phyloP scores from a whole-genome alignment of 495 filamentous ascomycete genomes.

The Penicillium macrosclerotiorum region DNA sequence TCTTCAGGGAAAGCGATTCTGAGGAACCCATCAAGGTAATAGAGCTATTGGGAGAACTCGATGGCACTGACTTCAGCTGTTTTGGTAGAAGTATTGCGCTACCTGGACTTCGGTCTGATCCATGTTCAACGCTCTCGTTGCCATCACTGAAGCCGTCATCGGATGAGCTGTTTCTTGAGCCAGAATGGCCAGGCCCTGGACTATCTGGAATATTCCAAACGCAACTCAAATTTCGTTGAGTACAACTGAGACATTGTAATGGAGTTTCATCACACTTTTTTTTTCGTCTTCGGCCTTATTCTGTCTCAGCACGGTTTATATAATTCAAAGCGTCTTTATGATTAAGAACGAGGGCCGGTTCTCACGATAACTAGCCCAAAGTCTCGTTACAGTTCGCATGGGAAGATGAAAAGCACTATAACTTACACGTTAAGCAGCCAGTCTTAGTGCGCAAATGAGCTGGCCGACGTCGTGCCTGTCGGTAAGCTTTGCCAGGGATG shows the following conservation, averaged over 20 bases:
- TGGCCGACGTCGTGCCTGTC: slow-evolving; percentile 19
- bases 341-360: too few species aligned
- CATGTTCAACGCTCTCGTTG: background rate
- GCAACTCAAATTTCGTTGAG: slow-evolving; percentile 8
- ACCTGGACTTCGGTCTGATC: too few species aligned
- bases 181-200: background rate
- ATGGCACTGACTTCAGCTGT: too few species aligned
- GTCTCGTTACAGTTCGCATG: too few species aligned
- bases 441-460: slow-evolving; percentile 24
- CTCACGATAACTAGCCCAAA: too few species aligned
- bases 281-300: slow-evolving; percentile 19
- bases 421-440: slow-evolving; percentile 24
- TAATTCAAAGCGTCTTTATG: too few species aligned
- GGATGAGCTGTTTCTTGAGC: background rate
- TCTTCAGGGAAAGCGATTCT: too few species aligned
- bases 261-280: slow-evolving; percentile 26
- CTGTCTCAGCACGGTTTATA: too few species aligned
- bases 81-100: too few species aligned
- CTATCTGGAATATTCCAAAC: too few species aligned
- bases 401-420: background rate
- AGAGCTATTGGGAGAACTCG: too few species aligned
- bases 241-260: slow-evolving; percentile 16
- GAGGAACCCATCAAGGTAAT: too few species aligned
- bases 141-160: background rate
- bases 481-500: slow-evolving; percentile 2